A percentile compares a stretch with the other conserved stretches of the same genome.
Conservation (phyloP, 768 basidiomycete genomes). For the Amanita molliuscula region DNA sequence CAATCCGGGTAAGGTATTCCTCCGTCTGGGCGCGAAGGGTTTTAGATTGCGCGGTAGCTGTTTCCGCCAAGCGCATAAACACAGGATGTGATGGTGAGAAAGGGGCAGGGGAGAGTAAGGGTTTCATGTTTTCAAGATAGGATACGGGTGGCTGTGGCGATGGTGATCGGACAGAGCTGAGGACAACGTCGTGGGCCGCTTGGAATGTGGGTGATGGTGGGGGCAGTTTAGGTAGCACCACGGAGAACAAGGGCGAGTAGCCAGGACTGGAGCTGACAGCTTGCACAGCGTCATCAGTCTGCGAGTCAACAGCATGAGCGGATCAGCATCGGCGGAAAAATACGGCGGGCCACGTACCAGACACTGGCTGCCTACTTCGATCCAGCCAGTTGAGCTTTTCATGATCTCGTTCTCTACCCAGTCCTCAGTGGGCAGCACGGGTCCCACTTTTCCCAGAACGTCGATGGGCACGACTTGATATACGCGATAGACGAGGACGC, state of each 20-base stretch:
- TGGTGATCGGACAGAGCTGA: conserved; percentile 15
- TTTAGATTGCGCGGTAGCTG: conserved; percentile 47
- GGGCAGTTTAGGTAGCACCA: conserved; percentile 28
- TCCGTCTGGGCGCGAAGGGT: conserved; percentile 47
- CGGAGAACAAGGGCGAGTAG: conserved; percentile 36
- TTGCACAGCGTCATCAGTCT: conserved; percentile 29
- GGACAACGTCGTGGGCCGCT: conserved; percentile 14
- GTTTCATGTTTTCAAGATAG: conserved; percentile 43
- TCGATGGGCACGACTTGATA: conserved; percentile 47
- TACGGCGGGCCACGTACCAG: conserved; percentile 41
- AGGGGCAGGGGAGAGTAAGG: conserved; percentile 66
- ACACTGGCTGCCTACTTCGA: conserved; percentile 57
- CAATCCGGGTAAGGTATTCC: conserved; percentile 40
- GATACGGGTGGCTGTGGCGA: conserved; percentile 19
- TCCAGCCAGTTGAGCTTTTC: conserved; percentile 60
- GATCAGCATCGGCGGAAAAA: neutral
- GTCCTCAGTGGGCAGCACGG: conserved; percentile 59
- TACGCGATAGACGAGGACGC: conserved; percentile 57
- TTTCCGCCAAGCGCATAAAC: conserved; percentile 51
- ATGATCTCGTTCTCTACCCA: conserved; percentile 70
- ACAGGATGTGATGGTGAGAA: conserved; percentile 68
- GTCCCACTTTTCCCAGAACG: conserved; percentile 50
- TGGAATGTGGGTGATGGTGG: conserved; percentile 15
- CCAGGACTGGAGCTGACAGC: conserved; percentile 27
- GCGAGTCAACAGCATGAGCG: conserved; percentile 12